Conservation (phyloP, 2,329 filamentous ascomycete genomes). For the Rutstroemia sp. region DNA sequence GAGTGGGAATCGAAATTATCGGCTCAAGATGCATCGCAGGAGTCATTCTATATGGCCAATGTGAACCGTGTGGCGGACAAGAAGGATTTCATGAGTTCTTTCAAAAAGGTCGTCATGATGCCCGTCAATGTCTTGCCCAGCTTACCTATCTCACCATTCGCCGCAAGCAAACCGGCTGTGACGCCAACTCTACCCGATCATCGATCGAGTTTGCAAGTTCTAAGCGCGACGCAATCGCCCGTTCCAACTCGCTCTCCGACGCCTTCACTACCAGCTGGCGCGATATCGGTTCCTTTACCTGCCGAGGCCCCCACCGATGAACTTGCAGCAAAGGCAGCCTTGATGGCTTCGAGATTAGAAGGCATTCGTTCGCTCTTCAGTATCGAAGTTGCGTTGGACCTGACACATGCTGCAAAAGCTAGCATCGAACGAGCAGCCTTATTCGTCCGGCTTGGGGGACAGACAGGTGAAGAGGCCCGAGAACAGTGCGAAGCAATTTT, state of each 20-base stretch:
- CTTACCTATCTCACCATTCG: conserved; percentile 52
- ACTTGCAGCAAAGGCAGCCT: conserved; percentile 90
- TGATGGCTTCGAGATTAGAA: conserved; percentile 91
- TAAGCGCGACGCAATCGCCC: conserved; percentile 17
- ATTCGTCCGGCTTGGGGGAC: conserved; percentile 73
- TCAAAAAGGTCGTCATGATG: conserved; percentile 99
- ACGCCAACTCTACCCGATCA: conserved; percentile 15
- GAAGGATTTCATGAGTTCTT: conserved; percentile 90
- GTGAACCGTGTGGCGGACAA: conserved; percentile 93
- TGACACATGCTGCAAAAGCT: conserved; percentile 83
- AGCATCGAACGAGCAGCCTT: conserved; percentile 79
- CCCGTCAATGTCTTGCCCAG: conserved; percentile 84
- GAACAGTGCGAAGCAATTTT: conserved; percentile 90
- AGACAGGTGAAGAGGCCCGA: conserved; percentile 72
- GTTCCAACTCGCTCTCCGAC: conserved; percentile 42
- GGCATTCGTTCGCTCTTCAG: conserved; percentile 94
- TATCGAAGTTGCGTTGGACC: conserved; percentile 84
- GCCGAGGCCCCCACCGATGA: conserved; percentile 78
- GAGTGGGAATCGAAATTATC: conserved; percentile 88
- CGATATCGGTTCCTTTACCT: conserved; percentile 34
- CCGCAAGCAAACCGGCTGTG: conserved; percentile 31
- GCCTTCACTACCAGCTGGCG: conserved; percentile 34
- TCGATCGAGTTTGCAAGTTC: conserved; percentile 26
- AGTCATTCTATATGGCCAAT: conserved; percentile 94
- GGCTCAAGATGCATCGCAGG: conserved; percentile 82